Evolutionary conservation across 2,329 filamentous ascomycete species (phyloP).

Genomic region (Cladosporium oxysporum): DNA sequence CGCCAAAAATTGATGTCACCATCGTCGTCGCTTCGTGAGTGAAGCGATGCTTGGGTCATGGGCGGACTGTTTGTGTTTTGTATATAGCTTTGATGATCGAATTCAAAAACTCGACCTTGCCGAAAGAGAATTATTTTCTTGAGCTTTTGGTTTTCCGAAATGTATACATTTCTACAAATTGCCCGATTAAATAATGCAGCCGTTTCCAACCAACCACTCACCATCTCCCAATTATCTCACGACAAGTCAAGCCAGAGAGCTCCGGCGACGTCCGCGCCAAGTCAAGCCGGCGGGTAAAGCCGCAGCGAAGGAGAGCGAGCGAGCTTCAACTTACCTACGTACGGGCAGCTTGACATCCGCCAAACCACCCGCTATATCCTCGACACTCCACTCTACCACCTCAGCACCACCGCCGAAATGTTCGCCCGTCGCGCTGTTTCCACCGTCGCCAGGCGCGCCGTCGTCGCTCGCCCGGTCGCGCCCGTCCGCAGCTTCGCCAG

Average conservation of each 20-base stretch:
- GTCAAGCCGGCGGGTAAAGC: background rate
- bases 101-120: too few relatives aligned
- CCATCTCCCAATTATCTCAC: too few relatives aligned
- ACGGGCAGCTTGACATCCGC: background rate
- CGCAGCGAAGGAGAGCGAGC: slow-evolving; percentile 1
- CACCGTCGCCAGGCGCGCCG: slow-evolving; percentile 48
- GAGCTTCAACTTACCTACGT: slow-evolving; percentile 10
- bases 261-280: slow-evolving; percentile 5
- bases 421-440: slow-evolving; percentile 54
- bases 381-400: slow-evolving; percentile 19
- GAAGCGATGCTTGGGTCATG: background rate
- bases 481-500: slow-evolving; percentile 50
- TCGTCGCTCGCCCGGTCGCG: slow-evolving; percentile 40
- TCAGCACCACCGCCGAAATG: slow-evolving; percentile 30
- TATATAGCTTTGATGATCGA: background rate
- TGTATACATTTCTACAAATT: too few relatives aligned
- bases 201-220: too few relatives aligned
- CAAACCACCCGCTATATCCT: background rate
- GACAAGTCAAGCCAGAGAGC: background rate
- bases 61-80: background rate
- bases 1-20: background rate
- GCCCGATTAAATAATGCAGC: too few relatives aligned
- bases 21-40: background rate
- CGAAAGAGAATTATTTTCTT: too few relatives aligned
- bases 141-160: too few relatives aligned